These are phyloP conservation scores for Cryptococcus hybrid DNA, from an alignment of 1,284 basidiomycete genomes.

Conservation along the genomic window DNA sequence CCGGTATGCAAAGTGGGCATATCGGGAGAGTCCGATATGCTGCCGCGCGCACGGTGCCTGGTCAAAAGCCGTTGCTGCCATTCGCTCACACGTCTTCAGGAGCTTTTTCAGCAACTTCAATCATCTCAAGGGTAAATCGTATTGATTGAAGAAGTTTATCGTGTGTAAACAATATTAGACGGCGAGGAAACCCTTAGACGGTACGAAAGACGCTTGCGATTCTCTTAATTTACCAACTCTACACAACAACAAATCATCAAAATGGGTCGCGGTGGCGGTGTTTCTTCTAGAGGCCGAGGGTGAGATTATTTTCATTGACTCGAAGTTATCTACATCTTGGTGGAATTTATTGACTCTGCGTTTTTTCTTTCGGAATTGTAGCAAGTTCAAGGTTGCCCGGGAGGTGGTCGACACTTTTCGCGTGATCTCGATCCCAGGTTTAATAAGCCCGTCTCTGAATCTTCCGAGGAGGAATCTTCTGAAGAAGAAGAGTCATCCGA, in stretches of 20 bases:
- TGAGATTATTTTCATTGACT: conserved; percentile 13
- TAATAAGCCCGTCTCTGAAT: conserved; percentile 22
- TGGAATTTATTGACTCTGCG: not conserved
- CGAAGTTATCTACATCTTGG: not conserved
- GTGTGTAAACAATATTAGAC: no score
- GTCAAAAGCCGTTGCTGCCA: no score
- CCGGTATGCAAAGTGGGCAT: no score
- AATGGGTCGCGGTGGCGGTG: conserved; percentile 33
- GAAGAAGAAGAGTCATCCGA: conserved; percentile 21
- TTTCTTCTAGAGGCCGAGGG: conserved; percentile 43
- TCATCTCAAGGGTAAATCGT: no score
- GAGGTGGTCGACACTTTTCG: conserved; percentile 79
- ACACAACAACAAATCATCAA: not conserved
- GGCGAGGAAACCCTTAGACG: no score
- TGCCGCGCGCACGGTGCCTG: no score
- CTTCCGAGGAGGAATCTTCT: conserved; percentile 29
- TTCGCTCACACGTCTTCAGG: no score
- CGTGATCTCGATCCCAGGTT: conserved; percentile 49
- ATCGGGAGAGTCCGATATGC: no score
- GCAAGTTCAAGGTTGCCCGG: conserved; percentile 78
- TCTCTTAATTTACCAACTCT: not conserved
- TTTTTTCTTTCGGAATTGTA: conserved; percentile 7
- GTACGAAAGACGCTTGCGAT: no score
- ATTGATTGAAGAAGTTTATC: no score
- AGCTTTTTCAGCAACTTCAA: no score